phyloP scores from a whole-genome alignment of 1,139 yeast species.

The Arxiozyma heterogenica region DNA sequence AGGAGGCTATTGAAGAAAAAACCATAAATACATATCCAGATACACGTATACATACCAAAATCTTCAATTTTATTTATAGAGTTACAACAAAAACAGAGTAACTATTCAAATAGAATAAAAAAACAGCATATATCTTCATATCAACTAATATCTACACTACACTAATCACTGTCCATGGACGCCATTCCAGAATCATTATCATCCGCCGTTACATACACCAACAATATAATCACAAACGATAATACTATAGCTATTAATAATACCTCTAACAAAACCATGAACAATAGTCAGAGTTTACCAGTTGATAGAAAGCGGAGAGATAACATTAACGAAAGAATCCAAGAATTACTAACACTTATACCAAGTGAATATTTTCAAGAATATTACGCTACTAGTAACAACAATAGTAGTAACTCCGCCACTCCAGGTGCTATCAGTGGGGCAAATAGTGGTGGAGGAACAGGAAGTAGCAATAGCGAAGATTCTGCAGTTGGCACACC shows the following conservation, averaged over 20 bases:
- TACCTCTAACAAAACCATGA: neutral
- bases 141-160: neutral
- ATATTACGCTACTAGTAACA: slow-evolving; percentile 9
- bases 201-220: slow-evolving; percentile 12
- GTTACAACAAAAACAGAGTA: neutral
- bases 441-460: neutral
- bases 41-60: neutral
- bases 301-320: slow-evolving; percentile 55
- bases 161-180: slow-evolving; percentile 5
- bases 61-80: neutral
- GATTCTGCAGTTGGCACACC: slow-evolving; percentile 47
- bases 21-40: neutral
- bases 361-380: slow-evolving; percentile 52
- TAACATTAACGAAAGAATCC: slow-evolving; percentile 81
- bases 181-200: slow-evolving; percentile 15
- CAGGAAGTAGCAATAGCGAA: neutral
- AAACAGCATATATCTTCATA: neutral
- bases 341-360: slow-evolving; percentile 61
- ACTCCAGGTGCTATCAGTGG: neutral
- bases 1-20: neutral
- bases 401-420: slow-evolving; percentile 5
- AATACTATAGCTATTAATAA: neutral
- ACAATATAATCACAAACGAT: slow-evolving; percentile 6
- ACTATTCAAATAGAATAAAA: neutral
- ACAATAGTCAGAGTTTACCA: slow-evolving; percentile 8